phyloP scores from a whole-genome alignment of 345 rosid species.

The Boechera retrofracta region DNA sequence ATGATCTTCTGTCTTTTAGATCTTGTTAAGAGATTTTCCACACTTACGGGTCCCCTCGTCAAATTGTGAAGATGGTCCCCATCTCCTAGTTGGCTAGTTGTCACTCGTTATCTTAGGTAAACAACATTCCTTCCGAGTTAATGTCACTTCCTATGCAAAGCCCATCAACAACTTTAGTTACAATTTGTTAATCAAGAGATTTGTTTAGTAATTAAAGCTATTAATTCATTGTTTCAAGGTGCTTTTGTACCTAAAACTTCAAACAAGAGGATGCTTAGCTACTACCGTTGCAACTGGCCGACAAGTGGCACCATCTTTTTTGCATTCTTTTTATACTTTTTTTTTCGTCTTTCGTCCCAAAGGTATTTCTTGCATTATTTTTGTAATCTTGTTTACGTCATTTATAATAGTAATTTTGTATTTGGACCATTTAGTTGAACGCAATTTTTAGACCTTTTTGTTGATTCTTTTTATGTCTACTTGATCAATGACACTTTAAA shows the following conservation, averaged over 20 bases:
- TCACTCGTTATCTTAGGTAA: constrained; percentile 5
- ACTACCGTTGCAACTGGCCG: constrained; percentile 54
- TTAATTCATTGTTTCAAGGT: constrained; percentile 38
- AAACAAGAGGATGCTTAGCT: constrained; percentile 44
- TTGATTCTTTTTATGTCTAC: constrained; percentile 36
- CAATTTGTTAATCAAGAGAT: constrained; percentile 27
- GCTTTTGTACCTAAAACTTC: constrained; percentile 49
- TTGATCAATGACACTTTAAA: constrained; percentile 20
- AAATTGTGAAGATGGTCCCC: constrained; percentile 40
- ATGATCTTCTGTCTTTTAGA: not conserved
- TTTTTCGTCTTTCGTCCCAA: not conserved
- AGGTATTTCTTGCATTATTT: not conserved
- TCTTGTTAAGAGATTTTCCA: not conserved
- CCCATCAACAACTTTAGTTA: constrained; percentile 2
- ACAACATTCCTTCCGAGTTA: constrained; percentile 28
- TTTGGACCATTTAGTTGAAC: constrained; percentile 5
- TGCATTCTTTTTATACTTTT: not conserved
- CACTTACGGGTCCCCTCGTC: constrained; percentile 25
- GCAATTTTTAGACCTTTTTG: not conserved
- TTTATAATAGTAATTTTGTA: not conserved
- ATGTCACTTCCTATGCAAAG: constrained; percentile 25
- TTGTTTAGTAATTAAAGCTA: constrained; percentile 23
- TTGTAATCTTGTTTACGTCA: not conserved
- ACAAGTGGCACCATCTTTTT: constrained; percentile 61
- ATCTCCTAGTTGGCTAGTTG: constrained; percentile 1